Conservation (phyloP, 306 rosid genomes). For the Quercus ilex region DNA sequence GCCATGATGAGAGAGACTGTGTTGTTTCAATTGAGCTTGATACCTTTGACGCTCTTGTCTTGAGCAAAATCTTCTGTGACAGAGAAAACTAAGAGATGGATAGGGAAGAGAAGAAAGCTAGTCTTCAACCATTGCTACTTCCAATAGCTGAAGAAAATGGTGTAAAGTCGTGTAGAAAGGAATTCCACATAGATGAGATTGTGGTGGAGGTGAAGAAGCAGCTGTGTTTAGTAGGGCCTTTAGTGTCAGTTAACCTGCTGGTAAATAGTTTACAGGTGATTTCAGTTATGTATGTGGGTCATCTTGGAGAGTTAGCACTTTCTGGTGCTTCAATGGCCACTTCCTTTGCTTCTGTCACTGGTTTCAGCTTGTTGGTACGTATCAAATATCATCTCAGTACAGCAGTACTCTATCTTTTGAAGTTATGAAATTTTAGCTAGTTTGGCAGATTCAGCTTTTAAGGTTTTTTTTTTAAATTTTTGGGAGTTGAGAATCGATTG, state of each 20-base stretch:
- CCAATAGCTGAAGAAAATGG: slow-evolving; percentile 4
- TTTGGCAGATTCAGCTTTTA: neutral
- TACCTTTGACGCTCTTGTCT: neutral
- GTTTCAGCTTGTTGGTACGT: slow-evolving; percentile 45
- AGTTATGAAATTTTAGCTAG: neutral
- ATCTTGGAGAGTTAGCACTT: slow-evolving; percentile 41
- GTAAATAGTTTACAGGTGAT: slow-evolving; percentile 32
- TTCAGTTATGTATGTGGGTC: slow-evolving; percentile 49
- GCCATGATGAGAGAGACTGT: too few relatives aligned
- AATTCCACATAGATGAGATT: slow-evolving; percentile 8
- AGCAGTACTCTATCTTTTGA: neutral
- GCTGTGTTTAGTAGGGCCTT: slow-evolving; percentile 36
- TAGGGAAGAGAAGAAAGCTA: slow-evolving; percentile 15
- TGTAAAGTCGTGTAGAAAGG: neutral
- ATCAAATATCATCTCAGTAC: too few relatives aligned
- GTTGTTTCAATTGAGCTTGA: neutral
- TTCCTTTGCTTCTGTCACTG: slow-evolving; percentile 48
- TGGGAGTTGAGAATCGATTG: too few relatives aligned
- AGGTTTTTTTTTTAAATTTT: too few relatives aligned
- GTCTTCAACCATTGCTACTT: slow-evolving; percentile 14
- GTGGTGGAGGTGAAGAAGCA: slow-evolving; percentile 33
- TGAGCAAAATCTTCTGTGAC: neutral
- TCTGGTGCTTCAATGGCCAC: slow-evolving; percentile 50
- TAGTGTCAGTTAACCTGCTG: slow-evolving; percentile 27
- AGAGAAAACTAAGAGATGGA: neutral